These are phyloP conservation scores for Protomyces pachydermus DNA, from an alignment of 1,139 yeast genomes.

Conservation along the genomic window DNA sequence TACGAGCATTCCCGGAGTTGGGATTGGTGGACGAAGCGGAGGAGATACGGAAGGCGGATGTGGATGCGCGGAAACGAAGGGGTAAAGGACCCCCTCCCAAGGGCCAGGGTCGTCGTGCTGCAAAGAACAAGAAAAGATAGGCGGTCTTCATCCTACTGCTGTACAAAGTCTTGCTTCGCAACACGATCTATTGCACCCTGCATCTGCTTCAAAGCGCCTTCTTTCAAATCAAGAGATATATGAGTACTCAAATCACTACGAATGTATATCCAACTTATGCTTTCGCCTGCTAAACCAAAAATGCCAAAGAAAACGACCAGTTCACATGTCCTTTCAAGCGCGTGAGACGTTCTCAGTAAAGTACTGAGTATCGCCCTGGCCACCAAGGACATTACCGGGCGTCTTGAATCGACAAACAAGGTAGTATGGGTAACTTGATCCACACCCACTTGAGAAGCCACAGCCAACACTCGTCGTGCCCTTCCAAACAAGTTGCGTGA, in stretches of 20 bases:
- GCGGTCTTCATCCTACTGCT: background rate
- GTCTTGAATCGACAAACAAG: slow-evolving; percentile 18
- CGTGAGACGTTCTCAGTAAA: slow-evolving; percentile 10
- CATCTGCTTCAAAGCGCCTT: too few species aligned
- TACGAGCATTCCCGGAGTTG: slow-evolving; percentile 32
- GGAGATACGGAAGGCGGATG: slow-evolving; percentile 22
- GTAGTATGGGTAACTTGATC: slow-evolving; percentile 13
- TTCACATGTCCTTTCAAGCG: background rate
- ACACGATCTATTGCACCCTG: too few species aligned
- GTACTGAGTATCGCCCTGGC: slow-evolving; percentile 12
- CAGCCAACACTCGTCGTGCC: slow-evolving; percentile 52
- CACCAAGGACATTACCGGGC: slow-evolving; percentile 21
- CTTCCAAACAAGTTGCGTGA: slow-evolving; percentile 73
- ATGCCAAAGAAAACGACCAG: background rate
- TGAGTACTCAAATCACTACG: too few species aligned
- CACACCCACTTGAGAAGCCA: slow-evolving; percentile 24
- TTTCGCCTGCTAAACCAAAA: too few species aligned
- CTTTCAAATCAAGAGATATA: too few species aligned
- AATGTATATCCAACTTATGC: too few species aligned
- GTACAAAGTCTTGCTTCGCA: too few species aligned
- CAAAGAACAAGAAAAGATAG: slow-evolving; percentile 27
- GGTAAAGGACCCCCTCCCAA: slow-evolving; percentile 35
- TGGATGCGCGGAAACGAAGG: slow-evolving; percentile 28
- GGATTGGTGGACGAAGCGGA: slow-evolving; percentile 29
- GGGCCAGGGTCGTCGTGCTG: slow-evolving; percentile 30